Evolutionary conservation across 768 basidiomycete species (phyloP).

Genomic region (Lactifluus pinguis): DNA sequence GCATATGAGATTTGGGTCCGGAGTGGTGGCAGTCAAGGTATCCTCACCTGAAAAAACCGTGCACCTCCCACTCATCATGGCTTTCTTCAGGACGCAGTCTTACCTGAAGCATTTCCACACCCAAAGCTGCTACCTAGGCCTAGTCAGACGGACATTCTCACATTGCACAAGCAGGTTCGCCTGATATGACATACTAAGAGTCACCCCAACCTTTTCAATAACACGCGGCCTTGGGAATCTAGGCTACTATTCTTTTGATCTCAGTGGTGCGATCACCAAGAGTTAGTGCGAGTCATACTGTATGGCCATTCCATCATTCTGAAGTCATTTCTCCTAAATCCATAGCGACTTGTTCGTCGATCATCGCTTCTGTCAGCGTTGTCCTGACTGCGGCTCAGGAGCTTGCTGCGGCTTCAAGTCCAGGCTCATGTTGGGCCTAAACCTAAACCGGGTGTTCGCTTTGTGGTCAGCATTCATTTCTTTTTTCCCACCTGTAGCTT

Average conservation of each 20-base stretch:
- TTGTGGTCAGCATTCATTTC: constrained; percentile 18
- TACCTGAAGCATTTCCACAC: constrained; percentile 29
- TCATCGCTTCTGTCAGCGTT: constrained; percentile 24
- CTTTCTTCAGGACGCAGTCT: constrained; percentile 19
- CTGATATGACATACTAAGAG: no score
- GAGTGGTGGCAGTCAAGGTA: constrained; percentile 25
- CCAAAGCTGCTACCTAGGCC: constrained; percentile 14
- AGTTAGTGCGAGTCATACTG: constrained; percentile 14
- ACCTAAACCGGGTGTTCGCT: constrained; percentile 19
- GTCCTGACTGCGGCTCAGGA: constrained; percentile 22
- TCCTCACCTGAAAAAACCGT: background rate
- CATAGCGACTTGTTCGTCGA: constrained; percentile 26
- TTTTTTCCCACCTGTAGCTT: background rate
- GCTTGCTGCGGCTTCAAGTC: constrained; percentile 4
- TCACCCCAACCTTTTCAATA: background rate
- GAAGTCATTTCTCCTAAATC: no score
- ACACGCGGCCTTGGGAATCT: background rate
- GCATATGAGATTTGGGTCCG: constrained; percentile 25
- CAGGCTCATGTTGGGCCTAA: background rate
- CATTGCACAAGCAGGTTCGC: constrained; percentile 23
- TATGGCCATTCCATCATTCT: background rate
- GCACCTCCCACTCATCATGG: background rate
- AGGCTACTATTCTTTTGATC: constrained; percentile 28
- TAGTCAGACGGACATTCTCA: constrained; percentile 7
- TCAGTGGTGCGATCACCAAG: constrained; percentile 26